Percentiles rank a stretch among this genome's conserved stretches.
phyloP scores from a whole-genome alignment of 495 filamentous ascomycete genomes.

The Penicillium argentinense region DNA sequence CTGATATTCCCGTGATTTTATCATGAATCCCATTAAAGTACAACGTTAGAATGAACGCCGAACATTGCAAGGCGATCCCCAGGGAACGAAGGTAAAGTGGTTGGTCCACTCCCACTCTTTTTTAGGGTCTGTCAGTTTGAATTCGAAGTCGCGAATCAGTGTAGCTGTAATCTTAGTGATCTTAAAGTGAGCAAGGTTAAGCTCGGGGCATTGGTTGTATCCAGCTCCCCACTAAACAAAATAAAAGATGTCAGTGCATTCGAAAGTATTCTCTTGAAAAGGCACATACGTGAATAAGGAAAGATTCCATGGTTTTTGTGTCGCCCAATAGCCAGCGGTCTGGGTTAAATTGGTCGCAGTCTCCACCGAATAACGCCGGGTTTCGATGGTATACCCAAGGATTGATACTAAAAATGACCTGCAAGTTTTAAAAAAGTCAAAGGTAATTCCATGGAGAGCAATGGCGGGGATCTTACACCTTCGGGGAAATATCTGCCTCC shows the following conservation, averaged over 20 bases:
- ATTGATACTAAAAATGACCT: slow-evolving; percentile 44
- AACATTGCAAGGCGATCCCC: slow-evolving; percentile 38
- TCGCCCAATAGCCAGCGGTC: slow-evolving; percentile 42
- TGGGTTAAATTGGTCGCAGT: slow-evolving; percentile 45
- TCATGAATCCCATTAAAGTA: no score
- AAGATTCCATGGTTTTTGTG: slow-evolving; percentile 31
- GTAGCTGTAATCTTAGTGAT: slow-evolving; percentile 42
- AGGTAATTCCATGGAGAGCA: not conserved
- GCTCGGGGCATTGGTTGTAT: slow-evolving; percentile 44
- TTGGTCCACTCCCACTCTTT: slow-evolving; percentile 39
- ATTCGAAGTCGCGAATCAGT: slow-evolving; percentile 41
- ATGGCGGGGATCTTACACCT: slow-evolving; percentile 32
- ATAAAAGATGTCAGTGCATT: no score
- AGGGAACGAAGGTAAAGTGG: slow-evolving; percentile 39
- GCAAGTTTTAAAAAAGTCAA: not conserved
- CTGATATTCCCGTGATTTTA: no score
- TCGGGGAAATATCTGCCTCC: slow-evolving; percentile 34
- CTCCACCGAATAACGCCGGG: slow-evolving; percentile 40
- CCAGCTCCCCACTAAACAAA: slow-evolving; percentile 43
- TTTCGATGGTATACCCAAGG: slow-evolving; percentile 45
- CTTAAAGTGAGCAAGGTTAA: slow-evolving; percentile 46
- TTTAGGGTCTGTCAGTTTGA: slow-evolving; percentile 36
- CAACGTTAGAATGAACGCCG: no score
- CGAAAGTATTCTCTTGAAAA: no score
- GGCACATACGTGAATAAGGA: slow-evolving; percentile 30